phyloP scores from a whole-genome alignment of 2,329 filamentous ascomycete genomes.

The Huntiella omanensis region DNA sequence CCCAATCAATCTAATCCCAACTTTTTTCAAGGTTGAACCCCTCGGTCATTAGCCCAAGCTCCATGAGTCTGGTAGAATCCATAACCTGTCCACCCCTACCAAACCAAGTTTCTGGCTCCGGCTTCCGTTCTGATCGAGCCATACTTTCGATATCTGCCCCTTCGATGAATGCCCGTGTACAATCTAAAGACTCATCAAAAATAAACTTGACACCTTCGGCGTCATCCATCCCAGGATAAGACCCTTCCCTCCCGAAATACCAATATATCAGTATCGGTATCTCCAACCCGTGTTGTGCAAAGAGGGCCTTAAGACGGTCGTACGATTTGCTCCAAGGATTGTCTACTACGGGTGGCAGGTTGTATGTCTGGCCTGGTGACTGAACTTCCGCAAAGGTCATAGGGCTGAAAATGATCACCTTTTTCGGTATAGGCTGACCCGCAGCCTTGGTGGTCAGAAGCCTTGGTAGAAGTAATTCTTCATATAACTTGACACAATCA shows the following conservation, averaged over 20 bases:
- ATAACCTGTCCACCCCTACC: background rate
- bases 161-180: constrained; percentile 32
- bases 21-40: constrained; percentile 20
- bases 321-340: constrained; percentile 21
- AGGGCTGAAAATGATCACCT: constrained; percentile 42
- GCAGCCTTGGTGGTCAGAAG: constrained; percentile 27
- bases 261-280: constrained; percentile 42
- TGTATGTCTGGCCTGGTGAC: background rate
- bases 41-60: constrained; percentile 32
- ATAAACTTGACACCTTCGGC: constrained; percentile 28
- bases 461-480: constrained; percentile 23
- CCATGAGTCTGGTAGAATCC: constrained; percentile 23
- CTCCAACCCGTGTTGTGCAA: constrained; percentile 35
- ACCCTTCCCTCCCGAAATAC: constrained; percentile 32
- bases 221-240: constrained; percentile 34
- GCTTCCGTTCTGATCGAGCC: background rate
- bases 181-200: no score
- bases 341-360: background rate
- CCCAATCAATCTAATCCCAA: no score
- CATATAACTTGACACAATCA: no score
- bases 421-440: constrained; percentile 40
- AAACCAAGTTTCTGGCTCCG: background rate
- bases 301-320: background rate
- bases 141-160: constrained; percentile 19
- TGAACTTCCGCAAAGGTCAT: constrained; percentile 32